phyloP scores from a whole-genome alignment of 2,329 filamentous ascomycete genomes.

The Claviceps sp. region DNA sequence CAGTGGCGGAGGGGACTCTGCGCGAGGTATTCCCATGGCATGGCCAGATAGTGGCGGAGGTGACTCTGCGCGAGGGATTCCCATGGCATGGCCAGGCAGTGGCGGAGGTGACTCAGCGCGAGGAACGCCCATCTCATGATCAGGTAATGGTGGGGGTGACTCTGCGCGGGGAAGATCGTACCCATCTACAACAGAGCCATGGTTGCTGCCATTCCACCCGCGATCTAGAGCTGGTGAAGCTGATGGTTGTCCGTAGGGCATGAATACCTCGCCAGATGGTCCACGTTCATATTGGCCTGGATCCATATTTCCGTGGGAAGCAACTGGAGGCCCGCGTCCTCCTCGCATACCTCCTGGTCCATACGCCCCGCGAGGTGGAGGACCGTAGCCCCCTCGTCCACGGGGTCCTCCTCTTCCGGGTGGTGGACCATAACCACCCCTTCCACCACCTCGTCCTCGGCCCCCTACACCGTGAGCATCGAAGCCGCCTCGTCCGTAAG shows the following conservation, averaged over 20 bases:
- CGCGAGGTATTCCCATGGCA: slow-evolving; percentile 34
- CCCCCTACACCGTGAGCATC: slow-evolving; percentile 30
- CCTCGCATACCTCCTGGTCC: slow-evolving; percentile 15
- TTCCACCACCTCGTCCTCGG: slow-evolving; percentile 24
- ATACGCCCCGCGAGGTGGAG: slow-evolving; percentile 19
- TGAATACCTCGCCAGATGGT: slow-evolving; percentile 10
- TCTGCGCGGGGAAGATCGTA: slow-evolving; percentile 43
- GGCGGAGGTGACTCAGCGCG: slow-evolving; percentile 54
- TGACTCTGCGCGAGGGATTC: slow-evolving; percentile 44
- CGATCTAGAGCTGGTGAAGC: neutral
- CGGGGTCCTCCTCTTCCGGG: slow-evolving; percentile 27
- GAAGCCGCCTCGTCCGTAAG: slow-evolving; percentile 39
- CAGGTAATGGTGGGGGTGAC: slow-evolving; percentile 50
- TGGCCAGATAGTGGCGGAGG: slow-evolving; percentile 45
- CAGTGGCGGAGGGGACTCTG: slow-evolving; percentile 51
- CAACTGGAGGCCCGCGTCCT: slow-evolving; percentile 20
- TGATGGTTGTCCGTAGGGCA: slow-evolving; percentile 19
- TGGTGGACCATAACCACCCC: slow-evolving; percentile 30
- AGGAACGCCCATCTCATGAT: slow-evolving; percentile 26
- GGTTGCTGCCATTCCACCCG: slow-evolving; percentile 4
- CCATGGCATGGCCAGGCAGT: slow-evolving; percentile 32
- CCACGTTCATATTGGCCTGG: slow-evolving; percentile 24
- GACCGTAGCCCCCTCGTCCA: slow-evolving; percentile 21
- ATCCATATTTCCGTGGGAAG: slow-evolving; percentile 22
- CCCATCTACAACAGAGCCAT: slow-evolving; percentile 22